Conservation (phyloP, 257 asterid species). For the Vinca minor region DNA sequence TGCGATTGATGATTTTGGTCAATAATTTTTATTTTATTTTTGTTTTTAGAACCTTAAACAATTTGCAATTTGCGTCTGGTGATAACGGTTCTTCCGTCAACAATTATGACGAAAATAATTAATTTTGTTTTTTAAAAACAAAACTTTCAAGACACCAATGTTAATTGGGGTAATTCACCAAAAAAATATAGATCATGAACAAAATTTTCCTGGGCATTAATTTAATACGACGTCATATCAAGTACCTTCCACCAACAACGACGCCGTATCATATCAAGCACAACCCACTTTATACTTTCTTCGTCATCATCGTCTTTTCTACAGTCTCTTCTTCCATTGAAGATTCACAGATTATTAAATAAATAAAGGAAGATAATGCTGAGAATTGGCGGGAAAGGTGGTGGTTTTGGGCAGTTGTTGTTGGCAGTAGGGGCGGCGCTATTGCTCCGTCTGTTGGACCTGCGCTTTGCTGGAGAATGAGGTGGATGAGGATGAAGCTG, state of each 20-base stretch:
- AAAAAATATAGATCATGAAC: too few species aligned
- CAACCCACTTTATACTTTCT: background rate
- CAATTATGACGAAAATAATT: too few species aligned
- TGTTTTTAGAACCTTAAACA: too few species aligned
- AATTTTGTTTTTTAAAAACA: too few species aligned
- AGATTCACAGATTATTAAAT: background rate
- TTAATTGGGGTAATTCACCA: too few species aligned
- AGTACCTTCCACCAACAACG: background rate
- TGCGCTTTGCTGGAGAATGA: conserved; percentile 40
- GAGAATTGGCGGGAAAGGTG: conserved; percentile 60
- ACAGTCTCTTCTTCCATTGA: background rate
- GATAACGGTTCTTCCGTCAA: too few species aligned
- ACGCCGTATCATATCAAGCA: background rate
- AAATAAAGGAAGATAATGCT: conserved; percentile 25
- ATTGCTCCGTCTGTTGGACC: conserved; percentile 68
- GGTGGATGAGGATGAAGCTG: conserved; percentile 18
- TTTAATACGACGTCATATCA: background rate
- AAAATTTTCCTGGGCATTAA: conserved; percentile 9
- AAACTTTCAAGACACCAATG: too few species aligned
- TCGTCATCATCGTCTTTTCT: background rate
- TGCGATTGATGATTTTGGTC: too few species aligned
- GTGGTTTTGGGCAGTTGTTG: conserved; percentile 74
- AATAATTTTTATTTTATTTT: too few species aligned
- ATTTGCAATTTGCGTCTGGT: too few species aligned
- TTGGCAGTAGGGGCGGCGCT: conserved; percentile 82